A percentile compares a stretch with the other conserved stretches of the same genome.
phyloP scores from a whole-genome alignment of 2,329 filamentous ascomycete species.

The Clonostachys chloroleuca region DNA sequence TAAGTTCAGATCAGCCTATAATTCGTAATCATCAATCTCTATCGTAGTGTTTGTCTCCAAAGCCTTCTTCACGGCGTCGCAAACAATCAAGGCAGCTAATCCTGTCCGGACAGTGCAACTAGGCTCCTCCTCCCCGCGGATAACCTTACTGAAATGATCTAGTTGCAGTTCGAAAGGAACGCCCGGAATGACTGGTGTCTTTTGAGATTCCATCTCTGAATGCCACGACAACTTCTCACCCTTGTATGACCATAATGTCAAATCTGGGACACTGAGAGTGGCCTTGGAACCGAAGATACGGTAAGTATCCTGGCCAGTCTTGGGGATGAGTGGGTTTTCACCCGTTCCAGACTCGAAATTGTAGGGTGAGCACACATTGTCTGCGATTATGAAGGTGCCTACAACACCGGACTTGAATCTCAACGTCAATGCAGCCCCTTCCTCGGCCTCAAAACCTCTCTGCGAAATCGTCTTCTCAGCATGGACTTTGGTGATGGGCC shows the following conservation, averaged over 20 bases:
- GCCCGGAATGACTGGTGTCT: slow-evolving; percentile 7
- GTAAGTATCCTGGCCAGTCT: slow-evolving; percentile 38
- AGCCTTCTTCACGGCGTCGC: slow-evolving; percentile 41
- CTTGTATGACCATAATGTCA: slow-evolving; percentile 42
- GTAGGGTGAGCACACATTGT: slow-evolving; percentile 44
- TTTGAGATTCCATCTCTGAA: slow-evolving; percentile 22
- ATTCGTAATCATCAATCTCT: too few species aligned
- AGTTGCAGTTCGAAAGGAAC: slow-evolving; percentile 48
- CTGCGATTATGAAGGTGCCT: slow-evolving; percentile 51
- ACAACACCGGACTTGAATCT: slow-evolving; percentile 49
- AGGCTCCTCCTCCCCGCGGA: slow-evolving; percentile 32
- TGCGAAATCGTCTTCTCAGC: slow-evolving; percentile 40
- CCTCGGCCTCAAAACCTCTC: slow-evolving; percentile 44
- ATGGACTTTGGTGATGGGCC: slow-evolving; percentile 43
- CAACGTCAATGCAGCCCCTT: slow-evolving; percentile 49
- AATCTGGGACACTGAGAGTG: slow-evolving; percentile 48
- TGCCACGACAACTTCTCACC: slow-evolving; percentile 33
- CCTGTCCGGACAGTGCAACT: slow-evolving; percentile 44
- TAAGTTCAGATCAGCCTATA: too few species aligned
- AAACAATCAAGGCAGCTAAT: slow-evolving; percentile 44
- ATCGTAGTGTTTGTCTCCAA: slow-evolving; percentile 13
- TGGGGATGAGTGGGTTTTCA: slow-evolving; percentile 50
- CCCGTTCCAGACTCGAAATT: slow-evolving; percentile 54
- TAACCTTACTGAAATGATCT: slow-evolving; percentile 42
- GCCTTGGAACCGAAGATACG: slow-evolving; percentile 49